Base-by-base conservation (phyloP, 306 rosid species). In the Inga leiocalycina region DNA sequence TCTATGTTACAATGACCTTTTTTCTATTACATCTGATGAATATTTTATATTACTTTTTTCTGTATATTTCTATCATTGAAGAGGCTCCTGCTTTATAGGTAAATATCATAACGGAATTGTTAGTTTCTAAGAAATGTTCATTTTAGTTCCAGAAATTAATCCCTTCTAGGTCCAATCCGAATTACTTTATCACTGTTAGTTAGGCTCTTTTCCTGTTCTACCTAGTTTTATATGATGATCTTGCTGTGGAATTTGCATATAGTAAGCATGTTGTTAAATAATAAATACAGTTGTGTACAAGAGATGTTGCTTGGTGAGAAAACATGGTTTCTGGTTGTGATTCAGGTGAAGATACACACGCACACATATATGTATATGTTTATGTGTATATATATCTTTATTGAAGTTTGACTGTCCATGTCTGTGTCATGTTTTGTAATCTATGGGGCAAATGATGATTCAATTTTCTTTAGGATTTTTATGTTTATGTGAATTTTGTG, bases 1-100 rank as follows among this genome's bases (percentile, higher is more conserved):
- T 85, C 68, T 71, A 6, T 52, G 22, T 64, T 48, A 37, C 79
- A 48, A 54, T 71, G 62, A 62, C 34, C 79, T 17, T 76, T 76
- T 61, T 57, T 78, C 4, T 37, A 32, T 43, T 14, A 27, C 11
- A 20, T 56, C 27, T 20, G 22, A 6, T 56, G 64, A 56, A 8
- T 56, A 20, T 56, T 20, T 56, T 56, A 56, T 57, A 13, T 2
- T 57, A 35, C 13, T 80, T 17, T 17, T 69, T 80, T 71, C 77
- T 62, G 32, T 54, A 24, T 71, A 71, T 71, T 13, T 22, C 24
- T 32, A 61, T 22, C 32, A 10, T n/a, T n/a, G 13, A 57, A 57
- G 22, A n/a, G 10, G 13, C 30, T n/a, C 65, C 32, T n/a, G 32
- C 14, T n/a, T 22, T 10, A 57, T 1, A 7, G 32, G 65, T n/a